Conservation (phyloP, 1,284 basidiomycete genomes). For the Trametes polyzona region DNA sequence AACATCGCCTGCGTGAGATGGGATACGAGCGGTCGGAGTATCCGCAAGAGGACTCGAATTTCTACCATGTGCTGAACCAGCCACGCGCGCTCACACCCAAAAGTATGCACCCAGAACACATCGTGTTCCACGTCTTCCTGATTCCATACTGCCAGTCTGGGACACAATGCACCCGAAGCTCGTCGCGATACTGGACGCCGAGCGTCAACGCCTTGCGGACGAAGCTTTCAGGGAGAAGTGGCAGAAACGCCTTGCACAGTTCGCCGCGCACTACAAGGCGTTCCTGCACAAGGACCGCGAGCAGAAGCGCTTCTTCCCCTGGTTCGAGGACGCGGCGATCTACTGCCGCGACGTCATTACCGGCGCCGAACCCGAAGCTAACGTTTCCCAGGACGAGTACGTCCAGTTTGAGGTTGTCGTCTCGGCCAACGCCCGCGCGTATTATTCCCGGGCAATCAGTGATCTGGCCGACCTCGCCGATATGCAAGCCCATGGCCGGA, state of each 20-base stretch:
- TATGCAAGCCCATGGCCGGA: background rate
- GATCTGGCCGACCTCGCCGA: background rate
- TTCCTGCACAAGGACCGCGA: slow-evolving; percentile 1
- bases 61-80: slow-evolving; percentile 1
- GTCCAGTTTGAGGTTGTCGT: background rate
- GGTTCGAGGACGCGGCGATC: slow-evolving; percentile 4
- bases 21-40: background rate
- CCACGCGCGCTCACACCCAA: slow-evolving; percentile 9
- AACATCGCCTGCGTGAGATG: background rate
- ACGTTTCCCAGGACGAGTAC: slow-evolving; percentile 5
- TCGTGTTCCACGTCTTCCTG: background rate
- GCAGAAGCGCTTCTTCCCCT: background rate
- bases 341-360: background rate
- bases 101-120: background rate
- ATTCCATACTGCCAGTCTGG: slow-evolving; percentile 4
- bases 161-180: slow-evolving; percentile 10
- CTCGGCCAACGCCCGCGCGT: background rate
- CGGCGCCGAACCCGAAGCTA: background rate
- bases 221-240: background rate
- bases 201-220: background rate
- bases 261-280: background rate
- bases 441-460: background rate
- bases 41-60: background rate
- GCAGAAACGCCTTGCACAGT: background rate
- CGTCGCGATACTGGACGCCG: background rate